Conservation (phyloP, 1,284 basidiomycete genomes). For the Rugosomyces carneus region DNA sequence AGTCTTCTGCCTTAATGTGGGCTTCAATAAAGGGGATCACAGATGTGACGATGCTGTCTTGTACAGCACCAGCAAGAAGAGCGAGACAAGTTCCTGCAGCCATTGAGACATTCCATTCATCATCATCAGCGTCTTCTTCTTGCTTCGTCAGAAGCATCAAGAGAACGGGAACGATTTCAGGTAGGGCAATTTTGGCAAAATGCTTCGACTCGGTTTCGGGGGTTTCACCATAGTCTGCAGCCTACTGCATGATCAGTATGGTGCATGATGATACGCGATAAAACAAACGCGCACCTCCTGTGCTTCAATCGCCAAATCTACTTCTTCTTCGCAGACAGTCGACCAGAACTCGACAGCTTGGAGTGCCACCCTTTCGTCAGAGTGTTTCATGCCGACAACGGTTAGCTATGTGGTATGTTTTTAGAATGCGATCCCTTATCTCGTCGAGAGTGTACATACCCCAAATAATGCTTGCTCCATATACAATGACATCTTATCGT, state of each 20-base stretch:
- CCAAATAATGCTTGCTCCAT: conserved; percentile 99
- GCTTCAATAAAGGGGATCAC: conserved; percentile 98
- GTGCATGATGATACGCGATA: background rate
- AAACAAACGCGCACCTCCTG: conserved; percentile 62
- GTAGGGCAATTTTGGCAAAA: conserved; percentile 92
- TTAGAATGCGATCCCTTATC: too few species aligned
- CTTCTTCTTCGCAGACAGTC: conserved; percentile 97
- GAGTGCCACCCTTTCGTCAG: conserved; percentile 86
- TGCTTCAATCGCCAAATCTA: conserved; percentile 88
- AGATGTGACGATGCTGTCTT: conserved; percentile 85
- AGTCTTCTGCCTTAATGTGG: conserved; percentile 89
- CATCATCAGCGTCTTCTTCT: conserved; percentile 96
- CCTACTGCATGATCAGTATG: conserved; percentile 39
- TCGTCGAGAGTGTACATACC: conserved; percentile 53
- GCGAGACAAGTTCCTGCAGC: conserved; percentile 92
- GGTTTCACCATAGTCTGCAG: conserved; percentile 86
- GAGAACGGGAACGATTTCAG: conserved; percentile 92
- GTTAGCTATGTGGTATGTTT: conserved; percentile 61
- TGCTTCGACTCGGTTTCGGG: conserved; percentile 84
- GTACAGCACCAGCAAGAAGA: conserved; percentile 86
- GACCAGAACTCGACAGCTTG: conserved; percentile 99
- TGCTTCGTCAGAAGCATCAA: conserved; percentile 87
- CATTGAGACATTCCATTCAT: conserved; percentile 99
- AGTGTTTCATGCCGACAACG: conserved; percentile 97
- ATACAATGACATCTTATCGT: conserved; percentile 99